Conservation (phyloP, 1,284 basidiomycete genomes). For the Anthracocystis panici-leucophaei region DNA sequence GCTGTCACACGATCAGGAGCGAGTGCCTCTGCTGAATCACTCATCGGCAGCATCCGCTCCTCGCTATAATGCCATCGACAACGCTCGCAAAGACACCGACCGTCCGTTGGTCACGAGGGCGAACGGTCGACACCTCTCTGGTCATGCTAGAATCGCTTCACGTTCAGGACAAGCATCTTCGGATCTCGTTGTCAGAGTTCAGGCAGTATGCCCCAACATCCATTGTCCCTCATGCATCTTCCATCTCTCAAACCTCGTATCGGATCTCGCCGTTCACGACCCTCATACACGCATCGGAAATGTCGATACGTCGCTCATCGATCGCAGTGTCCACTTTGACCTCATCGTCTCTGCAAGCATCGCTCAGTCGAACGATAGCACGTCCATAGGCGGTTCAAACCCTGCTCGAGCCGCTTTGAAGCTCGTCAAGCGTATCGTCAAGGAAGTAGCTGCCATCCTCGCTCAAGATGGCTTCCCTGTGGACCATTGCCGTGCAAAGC, state of each 20-base stretch:
- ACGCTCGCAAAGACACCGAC: neutral
- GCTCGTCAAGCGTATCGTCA: constrained; percentile 37
- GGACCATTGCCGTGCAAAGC: constrained; percentile 29
- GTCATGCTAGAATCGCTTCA: neutral
- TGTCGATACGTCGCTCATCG: constrained; percentile 68
- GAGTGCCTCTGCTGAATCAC: constrained; percentile 4
- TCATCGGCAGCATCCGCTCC: constrained; percentile 3
- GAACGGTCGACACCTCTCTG: neutral
- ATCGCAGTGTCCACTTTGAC: constrained; percentile 67
- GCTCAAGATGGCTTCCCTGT: constrained; percentile 48
- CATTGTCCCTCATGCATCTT: constrained; percentile 72
- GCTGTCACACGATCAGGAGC: constrained; percentile 13
- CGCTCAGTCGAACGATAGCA: neutral
- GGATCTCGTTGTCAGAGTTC: constrained; percentile 21
- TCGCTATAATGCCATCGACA: constrained; percentile 7
- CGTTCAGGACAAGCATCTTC: constrained; percentile 13
- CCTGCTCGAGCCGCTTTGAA: constrained; percentile 15
- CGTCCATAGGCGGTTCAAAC: constrained; percentile 39
- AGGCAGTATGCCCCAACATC: constrained; percentile 47
- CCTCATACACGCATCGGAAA: constrained; percentile 29
- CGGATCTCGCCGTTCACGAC: constrained; percentile 29
- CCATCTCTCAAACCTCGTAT: constrained; percentile 66
- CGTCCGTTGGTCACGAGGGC: constrained; percentile 9
- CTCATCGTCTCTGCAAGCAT: constrained; percentile 14
- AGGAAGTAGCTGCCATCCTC: constrained; percentile 31